Percentiles rank a stretch among this genome's conserved stretches.
Conservation (phyloP, 1,139 yeast species). For the Suhomyces terraborum region DNA sequence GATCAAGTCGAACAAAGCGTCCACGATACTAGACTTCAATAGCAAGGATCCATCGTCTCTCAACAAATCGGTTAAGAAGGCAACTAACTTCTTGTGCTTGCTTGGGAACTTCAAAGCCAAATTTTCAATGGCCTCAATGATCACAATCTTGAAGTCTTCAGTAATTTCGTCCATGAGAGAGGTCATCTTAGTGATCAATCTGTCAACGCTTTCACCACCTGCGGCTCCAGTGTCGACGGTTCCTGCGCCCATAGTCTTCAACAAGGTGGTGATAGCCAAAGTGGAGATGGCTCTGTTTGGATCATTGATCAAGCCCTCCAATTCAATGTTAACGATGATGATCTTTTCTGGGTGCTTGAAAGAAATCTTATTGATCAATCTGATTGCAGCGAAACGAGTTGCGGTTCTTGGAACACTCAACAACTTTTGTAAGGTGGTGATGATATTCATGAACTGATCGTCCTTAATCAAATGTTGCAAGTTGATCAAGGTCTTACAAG, state of each 20-base stretch:
- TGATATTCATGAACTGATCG: conserved; percentile 65
- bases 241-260: conserved; percentile 89
- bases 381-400: conserved; percentile 88
- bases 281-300: conserved; percentile 92
- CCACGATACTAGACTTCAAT: conserved; percentile 86
- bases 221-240: conserved; percentile 34
- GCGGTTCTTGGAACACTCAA: conserved; percentile 88
- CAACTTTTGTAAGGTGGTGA: conserved; percentile 72
- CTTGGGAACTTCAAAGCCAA: conserved; percentile 91
- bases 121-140: conserved; percentile 91
- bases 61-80: conserved; percentile 79
- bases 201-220: conserved; percentile 74
- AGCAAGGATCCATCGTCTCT: conserved; percentile 88
- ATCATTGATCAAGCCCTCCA: conserved; percentile 86
- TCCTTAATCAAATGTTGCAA: conserved; percentile 60
- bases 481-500: conserved; percentile 78
- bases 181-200: conserved; percentile 83
- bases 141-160: conserved; percentile 93
- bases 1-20: conserved; percentile 88
- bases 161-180: conserved; percentile 91
- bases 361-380: conserved; percentile 85
- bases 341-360: conserved; percentile 78
- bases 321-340: conserved; percentile 69
- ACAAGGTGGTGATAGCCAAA: conserved; percentile 94
- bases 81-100: conserved; percentile 80